Base-by-base conservation (phyloP, 148 eudicot genomes). In the Simmondsia chinensis region DNA sequence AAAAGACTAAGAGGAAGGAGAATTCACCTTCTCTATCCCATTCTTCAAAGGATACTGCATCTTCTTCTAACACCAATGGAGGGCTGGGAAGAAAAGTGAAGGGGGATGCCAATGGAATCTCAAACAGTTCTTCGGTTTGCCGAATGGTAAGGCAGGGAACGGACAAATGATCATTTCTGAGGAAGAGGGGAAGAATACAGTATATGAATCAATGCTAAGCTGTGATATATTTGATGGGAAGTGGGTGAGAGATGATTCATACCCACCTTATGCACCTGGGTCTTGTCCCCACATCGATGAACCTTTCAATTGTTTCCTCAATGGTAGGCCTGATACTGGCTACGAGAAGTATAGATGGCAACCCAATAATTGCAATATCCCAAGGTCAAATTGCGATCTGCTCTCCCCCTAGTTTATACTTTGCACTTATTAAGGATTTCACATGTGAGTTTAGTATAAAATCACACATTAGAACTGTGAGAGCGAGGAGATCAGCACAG, bases 301-400 rank as follows among this genome's bases (percentile, higher is more conserved):
- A 33, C 69, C 74, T 2, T 84, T 84, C 30, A 40, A 77, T 52
- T 84, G 88, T 51, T 72, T 60, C 45, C 61, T 25, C 7, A 84
- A 77, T 60, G 65, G 68, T 6, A 77, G 88, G 59, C 75, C 71
- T 19, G 88, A 84, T 53, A 57, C 61, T 51, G 71, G 38, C 1
- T 80, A 71, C 52, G 79, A 74, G 63, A 72, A 41, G 36, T 77
- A 59, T 39, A 77, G 79, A 57, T 84, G 95, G 95, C 79, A 77
- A 53, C 95, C 88, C 12, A 60, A 64, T 45, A 55, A 48, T 9
- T 84, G 88, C 59, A 66, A 60, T 35, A 74, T 84, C 33, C 88
- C 88, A 44, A 76, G 95, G 87, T 77, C n/a, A 54, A 35, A 23
- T 20, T 38, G 37, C 17, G 25, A 30, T 17, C 9, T 12, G 5